Percentiles rank a stretch among this genome's conserved stretches.
These are phyloP conservation scores for Solanum medicagineum DNA, from an alignment of 257 asterid genomes.

Conservation along the genomic window DNA sequence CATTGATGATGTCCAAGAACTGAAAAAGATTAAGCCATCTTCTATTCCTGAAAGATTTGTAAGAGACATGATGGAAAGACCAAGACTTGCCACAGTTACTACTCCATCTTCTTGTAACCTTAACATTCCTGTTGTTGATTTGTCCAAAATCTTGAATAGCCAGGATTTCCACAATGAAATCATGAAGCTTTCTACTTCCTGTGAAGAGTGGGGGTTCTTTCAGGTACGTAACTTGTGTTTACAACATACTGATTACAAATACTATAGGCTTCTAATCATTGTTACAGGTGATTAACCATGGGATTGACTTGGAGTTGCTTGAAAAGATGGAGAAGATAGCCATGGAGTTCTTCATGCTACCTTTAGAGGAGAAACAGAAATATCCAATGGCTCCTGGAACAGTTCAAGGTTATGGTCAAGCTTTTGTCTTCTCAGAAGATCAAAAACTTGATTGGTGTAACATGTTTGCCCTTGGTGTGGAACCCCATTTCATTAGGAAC, in stretches of 20 bases:
- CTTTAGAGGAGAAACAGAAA: constrained; percentile 88
- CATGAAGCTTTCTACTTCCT: constrained; percentile 44
- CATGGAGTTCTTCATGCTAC: constrained; percentile 68
- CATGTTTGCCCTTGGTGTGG: constrained; percentile 96
- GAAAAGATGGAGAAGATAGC: constrained; percentile 66
- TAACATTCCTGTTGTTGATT: constrained; percentile 62
- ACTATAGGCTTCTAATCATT: not conserved
- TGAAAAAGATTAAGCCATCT: constrained; percentile 34
- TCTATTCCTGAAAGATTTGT: constrained; percentile 68
- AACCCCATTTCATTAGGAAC: constrained; percentile 48
- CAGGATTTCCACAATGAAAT: constrained; percentile 39
- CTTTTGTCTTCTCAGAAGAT: constrained; percentile 87
- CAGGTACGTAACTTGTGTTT: constrained; percentile 36
- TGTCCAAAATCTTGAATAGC: constrained; percentile 39
- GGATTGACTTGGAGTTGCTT: constrained; percentile 47
- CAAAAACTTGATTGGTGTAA: constrained; percentile 96
- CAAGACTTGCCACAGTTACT: constrained; percentile 15
- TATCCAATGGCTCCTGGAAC: constrained; percentile 90
- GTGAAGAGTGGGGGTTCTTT: constrained; percentile 91
- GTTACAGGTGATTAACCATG: constrained; percentile 74
- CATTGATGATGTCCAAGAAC: constrained; percentile 92
- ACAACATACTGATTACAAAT: not conserved
- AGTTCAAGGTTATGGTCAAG: constrained; percentile 95
- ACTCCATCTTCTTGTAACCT: constrained; percentile 2
- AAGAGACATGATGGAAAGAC: constrained; percentile 53